Base-by-base conservation (phyloP, 148 eudicot genomes). In the Rhododendron vialii region DNA sequence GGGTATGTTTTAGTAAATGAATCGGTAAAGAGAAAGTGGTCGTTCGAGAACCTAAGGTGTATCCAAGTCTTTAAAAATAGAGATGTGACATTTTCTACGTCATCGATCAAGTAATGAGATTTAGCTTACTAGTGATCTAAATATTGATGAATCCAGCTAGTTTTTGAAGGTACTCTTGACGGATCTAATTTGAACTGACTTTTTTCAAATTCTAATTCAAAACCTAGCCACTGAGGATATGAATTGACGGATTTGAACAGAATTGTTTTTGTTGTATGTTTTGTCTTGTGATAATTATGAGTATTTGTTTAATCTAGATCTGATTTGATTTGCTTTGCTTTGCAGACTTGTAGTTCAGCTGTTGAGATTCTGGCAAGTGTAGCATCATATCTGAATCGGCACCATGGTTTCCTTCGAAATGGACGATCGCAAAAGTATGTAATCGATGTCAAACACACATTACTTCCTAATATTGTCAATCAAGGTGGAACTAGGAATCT, bases 381-480 rank as follows among this genome's bases (percentile, higher is more conserved):
- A 26, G 26, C 63, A 7, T 51, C 67, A 22, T 78, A 35, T 81
- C 47, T 65, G 84, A 85, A 48, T 74, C 43, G 43, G 22, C 86
- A 61, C 84, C 55, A 93, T 93, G 95, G 73, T 87, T 78, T 93
- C 93, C 41, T 90, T 93, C 73, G 95, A 93, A 88, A 90, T 93
- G 95, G 84, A 92, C 77, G 95, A 93, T 67, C 86, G 87, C 24
- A 93, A 92, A 90, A 93, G 95, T 93, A 85, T 83, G 93, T 85
- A 57, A 33, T 61, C 59, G 7, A 26, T 55, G 11, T 75, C 18
- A 73, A 55, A 50, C 51, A 13, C 18, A 30, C 76, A 14, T 71
- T 71, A 5, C 76, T 53, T 76, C 38, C 55, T 38, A 13, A 11
- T 53, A 24, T 20, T 75, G 5, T n/a, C 3, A 9, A 47, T 47